Evolutionary conservation across 2,329 filamentous ascomycete genomes (phyloP), one percentile per base, ranked within the genome.

Genomic region (Blastomyces emzantsi): DNA sequence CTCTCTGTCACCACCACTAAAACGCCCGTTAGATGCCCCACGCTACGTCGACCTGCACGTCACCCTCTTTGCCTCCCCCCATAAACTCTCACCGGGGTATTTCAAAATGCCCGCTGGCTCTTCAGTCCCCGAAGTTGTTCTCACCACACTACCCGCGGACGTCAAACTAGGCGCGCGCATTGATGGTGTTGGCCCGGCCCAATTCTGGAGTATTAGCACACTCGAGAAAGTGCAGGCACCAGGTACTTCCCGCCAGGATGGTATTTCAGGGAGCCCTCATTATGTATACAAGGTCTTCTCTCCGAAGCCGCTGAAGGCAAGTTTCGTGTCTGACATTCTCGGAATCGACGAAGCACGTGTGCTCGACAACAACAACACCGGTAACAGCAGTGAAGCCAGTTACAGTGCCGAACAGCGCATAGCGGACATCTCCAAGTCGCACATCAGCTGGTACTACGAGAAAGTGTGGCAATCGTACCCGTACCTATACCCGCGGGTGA

Each of bases 1-100:
- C 69, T 76, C 74, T 6, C 75, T 87, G 64, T 73, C 74, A 0
- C 73, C 77, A 15, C 73, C 77, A 0, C 70, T 77, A 6, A 66
- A 74, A 17, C 77, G 80, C 2, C 75, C 78, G 3, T 91, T 95
- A 1, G 89, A 94, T 67, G 75, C 83, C 56, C 87, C 97, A n/a
- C 89, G 90, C 0, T 99, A 97, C 73, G 90, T 91, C 2, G 83
- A 84, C 58, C 82, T 97, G 0, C 88, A 97, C 71, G 93, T 97
- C 61, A 97, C 93, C 0, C 84, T 97, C 0, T 93, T 99, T 70
- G 82, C 92, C 0, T 90, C 91, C 0, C 86, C 90, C 0, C 84
- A 87, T 69, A 81, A 78, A n/a, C 82, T 96, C n/a, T 87, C 84
- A 25, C 83, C 89, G 0, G 74, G 74, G 2, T 92, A 86, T 72